Evolutionary conservation across 2,329 filamentous ascomycete genomes (phyloP).

Genomic region (Zymoseptoria crescenta): DNA sequence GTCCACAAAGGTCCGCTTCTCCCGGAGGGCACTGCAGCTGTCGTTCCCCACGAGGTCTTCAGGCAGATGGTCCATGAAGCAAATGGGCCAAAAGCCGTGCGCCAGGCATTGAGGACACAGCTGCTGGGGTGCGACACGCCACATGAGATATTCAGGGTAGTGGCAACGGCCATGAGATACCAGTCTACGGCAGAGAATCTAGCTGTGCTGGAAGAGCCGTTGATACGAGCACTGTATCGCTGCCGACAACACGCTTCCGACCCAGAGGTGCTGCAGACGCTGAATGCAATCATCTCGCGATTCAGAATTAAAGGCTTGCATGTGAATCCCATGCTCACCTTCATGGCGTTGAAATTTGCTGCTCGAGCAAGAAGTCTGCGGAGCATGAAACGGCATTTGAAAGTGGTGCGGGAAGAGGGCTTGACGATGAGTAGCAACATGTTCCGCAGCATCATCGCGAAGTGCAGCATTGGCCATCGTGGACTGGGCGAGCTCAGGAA

Average conservation of each 20-base stretch:
- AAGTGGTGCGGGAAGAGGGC: constrained; percentile 12
- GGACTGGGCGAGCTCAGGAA: constrained; percentile 33
- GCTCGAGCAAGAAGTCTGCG: constrained; percentile 24
- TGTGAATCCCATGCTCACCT: constrained; percentile 17
- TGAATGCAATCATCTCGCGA: constrained; percentile 23
- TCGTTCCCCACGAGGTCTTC: constrained; percentile 21
- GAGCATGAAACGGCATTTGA: constrained; percentile 29
- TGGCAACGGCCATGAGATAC: constrained; percentile 25
- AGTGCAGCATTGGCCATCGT: constrained; percentile 30
- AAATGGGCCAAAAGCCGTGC: constrained; percentile 13
- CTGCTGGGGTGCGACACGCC: constrained; percentile 24
- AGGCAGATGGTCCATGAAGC: constrained; percentile 16
- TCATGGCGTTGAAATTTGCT: constrained; percentile 29
- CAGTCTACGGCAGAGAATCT: constrained; percentile 15
- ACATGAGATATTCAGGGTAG: constrained; percentile 23
- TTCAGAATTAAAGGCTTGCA: constrained; percentile 19
- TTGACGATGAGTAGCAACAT: constrained; percentile 19
- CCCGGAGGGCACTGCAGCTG: constrained; percentile 13
- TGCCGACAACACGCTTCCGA: constrained; percentile 26
- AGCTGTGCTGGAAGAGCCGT: constrained; percentile 17
- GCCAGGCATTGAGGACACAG: constrained; percentile 23
- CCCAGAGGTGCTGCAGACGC: constrained; percentile 18
- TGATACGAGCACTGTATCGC: constrained; percentile 29
- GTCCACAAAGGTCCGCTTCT: constrained; percentile 2
- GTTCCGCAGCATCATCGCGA: constrained; percentile 30